These are phyloP conservation scores for Paulownia fortunei DNA, from an alignment of 257 asterid species.

Conservation along the genomic window DNA sequence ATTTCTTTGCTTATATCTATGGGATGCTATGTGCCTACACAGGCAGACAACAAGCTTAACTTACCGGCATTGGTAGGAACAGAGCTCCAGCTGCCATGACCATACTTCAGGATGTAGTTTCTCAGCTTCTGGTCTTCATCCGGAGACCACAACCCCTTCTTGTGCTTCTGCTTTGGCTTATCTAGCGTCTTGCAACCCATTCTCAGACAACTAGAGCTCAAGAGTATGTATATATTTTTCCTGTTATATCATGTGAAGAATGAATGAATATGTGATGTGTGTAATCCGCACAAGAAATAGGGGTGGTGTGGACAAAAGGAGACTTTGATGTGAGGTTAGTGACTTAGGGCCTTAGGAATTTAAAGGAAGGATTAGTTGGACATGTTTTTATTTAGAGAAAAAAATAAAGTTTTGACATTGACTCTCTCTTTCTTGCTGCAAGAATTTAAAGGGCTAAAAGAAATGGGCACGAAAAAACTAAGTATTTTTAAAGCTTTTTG, in stretches of 20 bases:
- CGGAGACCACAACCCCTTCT: slow-evolving; percentile 90
- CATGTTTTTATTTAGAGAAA: neutral
- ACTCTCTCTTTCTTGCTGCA: neutral
- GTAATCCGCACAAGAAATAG: neutral
- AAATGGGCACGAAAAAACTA: neutral
- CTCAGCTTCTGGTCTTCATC: slow-evolving; percentile 87
- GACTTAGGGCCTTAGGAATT: slow-evolving; percentile 26
- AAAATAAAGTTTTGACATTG: slow-evolving; percentile 3
- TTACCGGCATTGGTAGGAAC: slow-evolving; percentile 86
- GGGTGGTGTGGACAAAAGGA: slow-evolving; percentile 8
- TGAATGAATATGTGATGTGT: neutral
- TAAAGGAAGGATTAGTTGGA: slow-evolving; percentile 45
- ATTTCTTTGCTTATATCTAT: no score
- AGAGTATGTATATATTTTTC: neutral
- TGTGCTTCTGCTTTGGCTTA: slow-evolving; percentile 58
- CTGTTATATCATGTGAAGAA: neutral
- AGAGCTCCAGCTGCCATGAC: slow-evolving; percentile 87
- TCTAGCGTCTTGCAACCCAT: slow-evolving; percentile 54
- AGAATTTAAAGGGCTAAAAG: slow-evolving; percentile 8
- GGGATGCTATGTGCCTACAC: neutral
- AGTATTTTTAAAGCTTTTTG: slow-evolving; percentile 13
- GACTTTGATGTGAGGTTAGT: slow-evolving; percentile 37
- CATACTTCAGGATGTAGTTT: slow-evolving; percentile 57
- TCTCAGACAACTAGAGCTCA: slow-evolving; percentile 1
- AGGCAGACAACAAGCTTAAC: neutral